phyloP scores from a whole-genome alignment of 257 asterid species.

The Cynanchum wilfordii region DNA sequence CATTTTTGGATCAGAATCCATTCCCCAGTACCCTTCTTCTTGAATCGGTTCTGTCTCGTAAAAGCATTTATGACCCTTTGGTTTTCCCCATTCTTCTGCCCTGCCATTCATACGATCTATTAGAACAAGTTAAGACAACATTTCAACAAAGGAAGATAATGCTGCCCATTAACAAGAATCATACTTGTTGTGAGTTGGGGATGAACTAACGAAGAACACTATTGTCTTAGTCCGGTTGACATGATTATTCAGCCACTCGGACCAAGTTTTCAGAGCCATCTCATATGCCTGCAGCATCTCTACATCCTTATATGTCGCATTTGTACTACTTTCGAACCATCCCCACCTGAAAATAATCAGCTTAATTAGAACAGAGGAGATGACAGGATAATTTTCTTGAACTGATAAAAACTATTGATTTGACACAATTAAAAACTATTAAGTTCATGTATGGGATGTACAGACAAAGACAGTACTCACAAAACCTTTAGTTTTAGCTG shows the following conservation, averaged over 20 bases:
- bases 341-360: slow-evolving; percentile 44
- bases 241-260: slow-evolving; percentile 51
- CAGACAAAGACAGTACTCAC: slow-evolving; percentile 28
- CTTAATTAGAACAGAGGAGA: not conserved
- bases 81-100: slow-evolving; percentile 35
- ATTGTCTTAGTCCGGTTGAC: slow-evolving; percentile 46
- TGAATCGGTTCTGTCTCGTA: slow-evolving; percentile 36
- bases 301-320: slow-evolving; percentile 30
- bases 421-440: too few species aligned
- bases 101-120: slow-evolving; percentile 21
- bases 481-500: slow-evolving; percentile 31
- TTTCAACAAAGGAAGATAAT: not conserved
- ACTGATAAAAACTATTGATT: too few species aligned
- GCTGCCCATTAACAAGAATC: not conserved
- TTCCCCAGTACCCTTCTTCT: slow-evolving; percentile 33
- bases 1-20: slow-evolving; percentile 30
- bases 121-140: too few species aligned
- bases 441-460: too few species aligned
- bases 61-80: slow-evolving; percentile 33
- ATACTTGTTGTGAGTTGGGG: slow-evolving; percentile 50
- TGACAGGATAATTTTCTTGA: not conserved
- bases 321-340: slow-evolving; percentile 36
- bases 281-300: slow-evolving; percentile 46
- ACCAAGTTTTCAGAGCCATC: slow-evolving; percentile 57
- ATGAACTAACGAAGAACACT: slow-evolving; percentile 50